Percentiles rank a stretch among this genome's conserved stretches.
These are phyloP conservation scores for Quercus bicolor DNA, from an alignment of 306 rosid genomes.

Conservation along the genomic window DNA sequence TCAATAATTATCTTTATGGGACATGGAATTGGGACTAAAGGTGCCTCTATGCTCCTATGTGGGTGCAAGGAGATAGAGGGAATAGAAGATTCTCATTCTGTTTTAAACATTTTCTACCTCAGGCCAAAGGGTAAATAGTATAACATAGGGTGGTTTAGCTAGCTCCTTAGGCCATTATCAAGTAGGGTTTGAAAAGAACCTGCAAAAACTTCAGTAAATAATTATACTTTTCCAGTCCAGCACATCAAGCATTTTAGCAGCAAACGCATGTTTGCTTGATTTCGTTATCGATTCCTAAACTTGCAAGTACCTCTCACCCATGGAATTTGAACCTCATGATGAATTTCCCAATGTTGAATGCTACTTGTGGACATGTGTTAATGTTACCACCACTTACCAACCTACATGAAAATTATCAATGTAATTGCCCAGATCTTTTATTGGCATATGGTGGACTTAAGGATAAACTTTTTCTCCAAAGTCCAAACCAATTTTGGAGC, in stretches of 20 bases:
- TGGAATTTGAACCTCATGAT: not conserved
- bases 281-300: not conserved
- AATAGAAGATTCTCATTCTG: slow-evolving; percentile 4
- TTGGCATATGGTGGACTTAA: no score
- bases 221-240: not conserved
- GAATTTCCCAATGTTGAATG: not conserved
- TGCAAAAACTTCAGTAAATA: not conserved
- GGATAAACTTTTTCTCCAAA: no score
- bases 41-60: not conserved
- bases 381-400: not conserved
- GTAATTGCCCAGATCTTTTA: no score
- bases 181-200: not conserved
- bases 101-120: not conserved
- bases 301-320: not conserved
- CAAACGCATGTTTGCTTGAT: not conserved
- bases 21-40: not conserved
- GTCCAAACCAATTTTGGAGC: no score
- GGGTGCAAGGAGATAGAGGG: not conserved
- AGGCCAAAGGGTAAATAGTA: not conserved
- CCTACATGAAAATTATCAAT: not conserved
- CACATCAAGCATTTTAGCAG: not conserved
- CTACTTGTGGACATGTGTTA: not conserved
- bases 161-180: not conserved
- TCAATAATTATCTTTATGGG: not conserved
- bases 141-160: not conserved